Conservation (phyloP, 768 basidiomycete species). For the Auriculariales sp. region DNA sequence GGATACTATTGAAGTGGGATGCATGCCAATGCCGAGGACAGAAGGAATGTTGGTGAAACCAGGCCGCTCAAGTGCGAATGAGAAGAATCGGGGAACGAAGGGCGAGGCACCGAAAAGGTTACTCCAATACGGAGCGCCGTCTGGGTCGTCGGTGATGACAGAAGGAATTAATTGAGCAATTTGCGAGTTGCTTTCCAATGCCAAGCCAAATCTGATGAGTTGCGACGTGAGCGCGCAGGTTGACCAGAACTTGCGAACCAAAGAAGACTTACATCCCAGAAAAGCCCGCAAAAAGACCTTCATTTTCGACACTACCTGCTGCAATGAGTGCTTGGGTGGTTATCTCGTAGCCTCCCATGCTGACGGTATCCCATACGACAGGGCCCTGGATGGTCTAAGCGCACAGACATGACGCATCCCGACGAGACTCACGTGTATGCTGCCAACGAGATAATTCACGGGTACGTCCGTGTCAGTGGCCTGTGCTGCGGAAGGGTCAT, state of each 20-base stretch:
- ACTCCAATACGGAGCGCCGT: constrained; percentile 53
- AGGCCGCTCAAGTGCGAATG: constrained; percentile 53
- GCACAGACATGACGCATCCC: neutral
- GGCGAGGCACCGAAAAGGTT: constrained; percentile 63
- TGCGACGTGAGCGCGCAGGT: too few species aligned
- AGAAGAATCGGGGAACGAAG: constrained; percentile 40
- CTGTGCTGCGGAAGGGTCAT: constrained; percentile 31
- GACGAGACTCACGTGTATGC: neutral
- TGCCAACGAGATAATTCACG: constrained; percentile 36
- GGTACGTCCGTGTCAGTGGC: constrained; percentile 28
- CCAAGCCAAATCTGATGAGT: constrained; percentile 61
- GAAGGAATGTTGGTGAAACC: constrained; percentile 42
- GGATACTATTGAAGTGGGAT: constrained; percentile 36
- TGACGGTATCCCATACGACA: constrained; percentile 53
- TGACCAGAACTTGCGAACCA: too few species aligned
- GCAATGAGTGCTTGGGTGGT: constrained; percentile 65
- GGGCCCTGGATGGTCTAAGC: constrained; percentile 43
- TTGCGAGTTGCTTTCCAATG: constrained; percentile 56
- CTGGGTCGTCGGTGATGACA: constrained; percentile 31
- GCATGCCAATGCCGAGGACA: constrained; percentile 52
- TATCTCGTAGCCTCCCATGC: constrained; percentile 50
- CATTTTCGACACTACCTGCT: constrained; percentile 34
- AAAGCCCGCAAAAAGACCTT: constrained; percentile 43
- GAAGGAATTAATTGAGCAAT: constrained; percentile 41
- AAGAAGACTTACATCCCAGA: neutral